Evolutionary conservation across 2,329 filamentous ascomycete species (phyloP), one percentile per base, ranked within the genome.

Genomic region (Botrytis porri): DNA sequence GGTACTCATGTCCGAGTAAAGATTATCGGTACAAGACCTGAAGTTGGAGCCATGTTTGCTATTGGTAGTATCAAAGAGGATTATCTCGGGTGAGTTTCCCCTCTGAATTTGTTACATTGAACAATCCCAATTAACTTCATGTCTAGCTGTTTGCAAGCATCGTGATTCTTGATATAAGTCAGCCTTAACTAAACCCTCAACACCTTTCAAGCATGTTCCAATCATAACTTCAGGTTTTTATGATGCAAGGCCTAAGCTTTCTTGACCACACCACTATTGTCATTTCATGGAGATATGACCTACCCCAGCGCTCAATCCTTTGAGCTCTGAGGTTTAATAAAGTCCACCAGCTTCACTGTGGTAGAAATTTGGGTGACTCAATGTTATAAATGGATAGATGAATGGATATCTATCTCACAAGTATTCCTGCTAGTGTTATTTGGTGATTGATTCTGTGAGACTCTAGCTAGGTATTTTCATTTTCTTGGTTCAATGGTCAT

Each of bases 1-100:
- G 94, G 94, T 65, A 97, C 95, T 25, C 95, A 97, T 79, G 90
- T 99, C 76, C 93, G 96, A 64, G 89, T 98, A 77, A 98, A 98
- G 84, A 91, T 99, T 76, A 93, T 98, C 78, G 96, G 96, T 83
- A 93, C 95, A 69, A 90, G 97, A 83, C 95, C 93, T 76, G 96
- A 98, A 82, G 93, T 98, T 69, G 94, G 93, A 75, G 92, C 93
- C 81, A 97, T 99, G 88, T 98, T 93, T 87, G 96, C 95, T 54
- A 97, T 99, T 82, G 96, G 95, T 74, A 98, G 94, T 78, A 98
- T 99, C 85, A 97, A 97, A 84, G 95, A 92, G 81, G 90, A 92
- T 80, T 92, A 90, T 80, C 86, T 92, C 59, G 90, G 90, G 90
- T 91, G 85, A 77, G 82, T 81, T 69, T 48, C 37, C 25, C 9